Evolutionary conservation across 306 rosid genomes (phyloP).

Genomic region (Dryas alaskensis): DNA sequence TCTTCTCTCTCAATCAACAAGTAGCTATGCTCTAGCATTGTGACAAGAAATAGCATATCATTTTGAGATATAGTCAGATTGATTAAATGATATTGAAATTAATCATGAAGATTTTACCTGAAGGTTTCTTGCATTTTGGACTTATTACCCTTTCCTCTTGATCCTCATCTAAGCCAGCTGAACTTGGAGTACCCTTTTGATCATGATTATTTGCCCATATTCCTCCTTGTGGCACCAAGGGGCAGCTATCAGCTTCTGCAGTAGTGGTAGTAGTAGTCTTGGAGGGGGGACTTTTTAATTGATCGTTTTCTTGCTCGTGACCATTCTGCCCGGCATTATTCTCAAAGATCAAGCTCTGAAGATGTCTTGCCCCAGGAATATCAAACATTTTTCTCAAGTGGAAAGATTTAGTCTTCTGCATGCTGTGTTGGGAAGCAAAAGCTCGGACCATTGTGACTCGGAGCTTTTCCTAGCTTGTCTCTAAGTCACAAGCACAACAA

Average conservation of each 20-base stretch:
- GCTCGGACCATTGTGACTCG: constrained; percentile 62
- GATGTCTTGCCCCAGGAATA: constrained; percentile 42
- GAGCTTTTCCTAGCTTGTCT: constrained; percentile 13
- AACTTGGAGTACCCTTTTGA: neutral
- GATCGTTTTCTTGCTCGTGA: constrained; percentile 17
- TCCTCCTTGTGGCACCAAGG: constrained; percentile 19
- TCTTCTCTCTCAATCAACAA: too few relatives aligned
- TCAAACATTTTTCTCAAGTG: constrained; percentile 68
- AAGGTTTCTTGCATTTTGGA: constrained; percentile 33
- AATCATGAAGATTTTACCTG: constrained; percentile 31
- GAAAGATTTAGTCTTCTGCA: constrained; percentile 71
- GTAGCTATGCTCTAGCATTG: neutral
- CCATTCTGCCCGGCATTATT: constrained; percentile 30
- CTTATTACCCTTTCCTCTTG: constrained; percentile 11
- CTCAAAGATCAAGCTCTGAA: constrained; percentile 50
- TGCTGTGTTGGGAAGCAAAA: constrained; percentile 36
- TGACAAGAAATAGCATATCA: neutral
- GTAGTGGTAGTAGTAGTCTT: neutral
- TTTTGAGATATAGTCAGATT: too few relatives aligned
- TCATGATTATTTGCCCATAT: constrained; percentile 18
- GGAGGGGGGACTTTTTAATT: constrained; percentile 32
- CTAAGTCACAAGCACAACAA: constrained; percentile 3
- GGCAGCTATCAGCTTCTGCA: constrained; percentile 5
- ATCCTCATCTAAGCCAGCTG: constrained; percentile 20
- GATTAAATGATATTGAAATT: too few relatives aligned